phyloP scores from a whole-genome alignment of 2,329 filamentous ascomycete genomes.

The Fusarium albidum region DNA sequence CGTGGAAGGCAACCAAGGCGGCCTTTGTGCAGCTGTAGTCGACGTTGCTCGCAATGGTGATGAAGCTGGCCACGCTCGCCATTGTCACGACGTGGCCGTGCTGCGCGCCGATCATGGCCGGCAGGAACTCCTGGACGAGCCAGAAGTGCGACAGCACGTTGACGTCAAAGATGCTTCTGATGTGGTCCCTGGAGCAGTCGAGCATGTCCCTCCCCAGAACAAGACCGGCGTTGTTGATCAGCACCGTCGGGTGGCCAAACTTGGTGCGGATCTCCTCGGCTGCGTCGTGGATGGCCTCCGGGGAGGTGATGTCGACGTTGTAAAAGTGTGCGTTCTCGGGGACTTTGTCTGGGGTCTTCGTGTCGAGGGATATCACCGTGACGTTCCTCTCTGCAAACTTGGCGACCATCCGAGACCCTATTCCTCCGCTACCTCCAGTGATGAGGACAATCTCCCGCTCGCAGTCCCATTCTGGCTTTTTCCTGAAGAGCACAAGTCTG shows the following conservation, averaged over 20 bases:
- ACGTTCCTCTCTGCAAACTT: slow-evolving; percentile 18
- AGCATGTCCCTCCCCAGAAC: slow-evolving; percentile 3
- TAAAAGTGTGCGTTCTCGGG: slow-evolving; percentile 9
- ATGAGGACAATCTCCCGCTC: slow-evolving; percentile 15
- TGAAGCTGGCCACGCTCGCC: slow-evolving; percentile 67
- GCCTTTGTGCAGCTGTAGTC: slow-evolving; percentile 72
- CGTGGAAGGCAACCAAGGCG: slow-evolving; percentile 68
- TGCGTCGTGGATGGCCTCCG: slow-evolving; percentile 3
- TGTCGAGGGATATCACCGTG: slow-evolving; percentile 14
- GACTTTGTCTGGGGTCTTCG: not conserved
- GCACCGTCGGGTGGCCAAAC: slow-evolving; percentile 22
- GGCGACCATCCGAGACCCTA: slow-evolving; percentile 45
- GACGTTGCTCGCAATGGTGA: slow-evolving; percentile 65
- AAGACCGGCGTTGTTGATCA: slow-evolving; percentile 28
- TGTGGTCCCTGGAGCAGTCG: not conserved
- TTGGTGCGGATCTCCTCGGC: slow-evolving; percentile 12
- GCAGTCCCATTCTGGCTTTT: slow-evolving; percentile 6
- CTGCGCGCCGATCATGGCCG: slow-evolving; percentile 63
- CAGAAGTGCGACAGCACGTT: slow-evolving; percentile 71
- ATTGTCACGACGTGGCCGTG: slow-evolving; percentile 76
- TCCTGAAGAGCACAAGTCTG: too few species aligned
- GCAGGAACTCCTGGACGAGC: slow-evolving; percentile 68
- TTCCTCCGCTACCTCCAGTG: slow-evolving; percentile 39
- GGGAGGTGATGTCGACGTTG: slow-evolving; percentile 16
- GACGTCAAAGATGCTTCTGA: slow-evolving; percentile 56